Percentiles rank a stretch among this genome's conserved stretches.
These are phyloP conservation scores for Bryum argenteum DNA, from an alignment of 225 moss, liverwort and hornwort genomes.

Conservation along the genomic window DNA sequence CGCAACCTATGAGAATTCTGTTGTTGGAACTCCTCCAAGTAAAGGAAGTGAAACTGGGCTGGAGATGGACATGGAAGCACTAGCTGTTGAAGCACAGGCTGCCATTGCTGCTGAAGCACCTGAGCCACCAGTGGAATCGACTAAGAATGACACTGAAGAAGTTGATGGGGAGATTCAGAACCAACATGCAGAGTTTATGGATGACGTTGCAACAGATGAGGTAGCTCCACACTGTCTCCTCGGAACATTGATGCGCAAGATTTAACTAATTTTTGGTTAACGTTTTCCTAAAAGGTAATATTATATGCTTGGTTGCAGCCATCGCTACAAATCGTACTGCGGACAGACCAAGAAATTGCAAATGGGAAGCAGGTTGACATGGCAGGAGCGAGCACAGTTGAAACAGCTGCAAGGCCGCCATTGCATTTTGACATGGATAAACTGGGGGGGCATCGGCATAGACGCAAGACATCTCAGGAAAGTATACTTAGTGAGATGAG, in stretches of 20 bases:
- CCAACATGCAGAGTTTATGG: slow-evolving; percentile 33
- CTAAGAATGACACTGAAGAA: slow-evolving; percentile 37
- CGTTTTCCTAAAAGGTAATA: slow-evolving; percentile 1
- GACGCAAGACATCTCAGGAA: slow-evolving; percentile 55
- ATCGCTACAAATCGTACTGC: slow-evolving; percentile 32
- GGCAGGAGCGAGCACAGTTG: slow-evolving; percentile 33
- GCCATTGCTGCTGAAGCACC: slow-evolving; percentile 50
- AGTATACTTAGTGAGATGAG: slow-evolving; percentile 66
- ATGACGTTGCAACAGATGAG: slow-evolving; percentile 37
- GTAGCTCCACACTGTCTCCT: slow-evolving; percentile 21
- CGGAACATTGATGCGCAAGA: neutral
- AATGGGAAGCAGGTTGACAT: slow-evolving; percentile 38
- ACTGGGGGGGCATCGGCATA: slow-evolving; percentile 47
- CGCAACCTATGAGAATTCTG: slow-evolving; percentile 68
- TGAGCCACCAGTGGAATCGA: slow-evolving; percentile 24
- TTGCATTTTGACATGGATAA: slow-evolving; percentile 39
- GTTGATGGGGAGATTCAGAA: slow-evolving; percentile 33
- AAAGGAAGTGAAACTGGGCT: slow-evolving; percentile 75
- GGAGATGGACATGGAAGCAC: slow-evolving; percentile 83
- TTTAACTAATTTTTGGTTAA: slow-evolving; percentile 12
- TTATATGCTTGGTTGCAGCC: slow-evolving; percentile 33
- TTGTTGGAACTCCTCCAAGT: slow-evolving; percentile 72
- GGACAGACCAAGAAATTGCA: slow-evolving; percentile 30
- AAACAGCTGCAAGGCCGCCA: slow-evolving; percentile 31
- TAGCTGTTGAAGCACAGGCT: slow-evolving; percentile 70